Evolutionary conservation across 1,284 basidiomycete species (phyloP).

Genomic region (Flammula alnicola): DNA sequence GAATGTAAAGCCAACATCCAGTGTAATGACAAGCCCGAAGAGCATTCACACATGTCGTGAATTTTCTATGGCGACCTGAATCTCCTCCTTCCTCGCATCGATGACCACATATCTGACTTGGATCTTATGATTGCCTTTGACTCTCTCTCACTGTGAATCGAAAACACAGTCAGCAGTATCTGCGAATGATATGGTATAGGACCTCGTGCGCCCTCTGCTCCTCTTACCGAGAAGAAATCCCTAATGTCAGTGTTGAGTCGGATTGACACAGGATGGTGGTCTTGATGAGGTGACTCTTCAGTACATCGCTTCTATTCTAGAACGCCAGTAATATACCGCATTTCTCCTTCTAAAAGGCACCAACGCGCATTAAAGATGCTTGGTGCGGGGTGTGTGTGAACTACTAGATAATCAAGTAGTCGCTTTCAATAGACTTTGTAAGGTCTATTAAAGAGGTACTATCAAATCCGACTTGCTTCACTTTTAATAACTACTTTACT

Average conservation of each 20-base stretch:
- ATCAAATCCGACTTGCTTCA: too few species aligned
- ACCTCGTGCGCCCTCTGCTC: neutral
- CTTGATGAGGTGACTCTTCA: constrained; percentile 22
- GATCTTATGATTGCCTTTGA: constrained; percentile 81
- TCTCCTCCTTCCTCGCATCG: constrained; percentile 73
- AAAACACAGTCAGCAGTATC: constrained; percentile 76
- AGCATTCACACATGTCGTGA: constrained; percentile 33
- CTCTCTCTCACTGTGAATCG: constrained; percentile 75
- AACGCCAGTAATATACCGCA: constrained; percentile 13
- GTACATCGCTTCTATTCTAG: constrained; percentile 25
- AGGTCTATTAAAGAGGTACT: too few species aligned
- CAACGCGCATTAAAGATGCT: too few species aligned
- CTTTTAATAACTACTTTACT: too few species aligned
- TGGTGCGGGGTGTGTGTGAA: too few species aligned
- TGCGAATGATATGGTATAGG: constrained; percentile 29
- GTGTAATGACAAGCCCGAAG: constrained; percentile 35
- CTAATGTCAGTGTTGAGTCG: constrained; percentile 20
- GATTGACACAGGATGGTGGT: constrained; percentile 22
- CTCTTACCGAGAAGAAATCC: too few species aligned
- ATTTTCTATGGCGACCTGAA: constrained; percentile 62
- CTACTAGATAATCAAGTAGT: too few species aligned
- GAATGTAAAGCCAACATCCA: constrained; percentile 54
- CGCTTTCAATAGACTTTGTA: too few species aligned
- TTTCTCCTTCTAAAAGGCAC: neutral
- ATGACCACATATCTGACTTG: constrained; percentile 74